phyloP scores from a whole-genome alignment of 352 stramenopile species.

The Phytophthora tentaculata region DNA sequence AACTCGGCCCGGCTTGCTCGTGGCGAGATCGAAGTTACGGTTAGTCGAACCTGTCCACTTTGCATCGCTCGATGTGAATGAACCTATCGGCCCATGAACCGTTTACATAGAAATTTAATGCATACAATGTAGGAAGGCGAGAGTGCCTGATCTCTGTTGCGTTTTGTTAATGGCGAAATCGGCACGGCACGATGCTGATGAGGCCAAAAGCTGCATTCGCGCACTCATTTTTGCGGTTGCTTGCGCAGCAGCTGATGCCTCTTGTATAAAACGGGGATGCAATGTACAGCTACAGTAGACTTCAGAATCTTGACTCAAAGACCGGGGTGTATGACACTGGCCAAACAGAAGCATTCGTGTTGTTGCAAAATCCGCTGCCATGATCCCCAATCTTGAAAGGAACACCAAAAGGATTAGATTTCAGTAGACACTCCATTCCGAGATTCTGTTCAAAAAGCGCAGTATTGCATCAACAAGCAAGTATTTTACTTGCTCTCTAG shows the following conservation, averaged over 20 bases:
- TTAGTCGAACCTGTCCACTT: slow-evolving; percentile 37
- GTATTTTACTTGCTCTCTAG: too few species aligned
- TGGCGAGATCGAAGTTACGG: slow-evolving; percentile 13
- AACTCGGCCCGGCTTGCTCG: slow-evolving; percentile 15
- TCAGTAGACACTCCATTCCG: slow-evolving; percentile 5
- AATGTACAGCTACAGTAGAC: neutral
- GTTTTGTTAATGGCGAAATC: neutral
- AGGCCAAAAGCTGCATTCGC: neutral
- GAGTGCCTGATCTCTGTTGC: neutral
- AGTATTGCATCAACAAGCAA: neutral
- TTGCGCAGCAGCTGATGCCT: slow-evolving; percentile 13
- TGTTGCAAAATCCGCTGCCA: slow-evolving; percentile 18
- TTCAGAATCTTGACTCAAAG: slow-evolving; percentile 13
- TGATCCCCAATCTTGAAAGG: slow-evolving; percentile 10
- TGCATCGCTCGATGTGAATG: slow-evolving; percentile 13
- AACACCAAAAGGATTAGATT: slow-evolving; percentile 6
- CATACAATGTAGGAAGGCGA: neutral
- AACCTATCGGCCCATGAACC: slow-evolving; percentile 11
- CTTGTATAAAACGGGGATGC: slow-evolving; percentile 4
- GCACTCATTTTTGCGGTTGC: slow-evolving; percentile 1
- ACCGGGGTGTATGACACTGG: slow-evolving; percentile 23
- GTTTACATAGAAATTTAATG: too few species aligned
- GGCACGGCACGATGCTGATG: too few species aligned
- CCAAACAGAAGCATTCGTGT: slow-evolving; percentile 12
- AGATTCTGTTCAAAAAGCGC: too few species aligned